A percentile compares a stretch with the other conserved stretches of the same genome.
Evolutionary conservation across 352 stramenopile genomes (phyloP).

Genomic region (Phytopythium sindhum): DNA sequence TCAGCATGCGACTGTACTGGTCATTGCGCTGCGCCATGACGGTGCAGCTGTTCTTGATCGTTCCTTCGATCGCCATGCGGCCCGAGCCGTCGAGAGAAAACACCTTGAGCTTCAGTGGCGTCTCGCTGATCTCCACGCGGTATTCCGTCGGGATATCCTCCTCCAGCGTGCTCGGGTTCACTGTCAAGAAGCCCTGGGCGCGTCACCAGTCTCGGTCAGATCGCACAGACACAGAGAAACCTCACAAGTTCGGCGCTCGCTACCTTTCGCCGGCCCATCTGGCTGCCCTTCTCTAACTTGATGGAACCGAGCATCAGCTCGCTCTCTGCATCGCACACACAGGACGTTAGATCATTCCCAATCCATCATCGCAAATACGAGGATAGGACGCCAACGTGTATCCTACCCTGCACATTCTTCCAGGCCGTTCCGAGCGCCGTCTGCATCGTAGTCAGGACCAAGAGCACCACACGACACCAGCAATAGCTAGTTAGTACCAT

Average conservation of each 20-base stretch:
- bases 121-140: constrained; percentile 73
- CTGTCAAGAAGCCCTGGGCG: constrained; percentile 61
- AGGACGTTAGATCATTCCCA: background rate
- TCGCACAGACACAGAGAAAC: background rate
- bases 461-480: background rate
- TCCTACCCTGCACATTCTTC: constrained; percentile 78
- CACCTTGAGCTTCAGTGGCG: constrained; percentile 77
- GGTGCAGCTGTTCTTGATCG: constrained; percentile 82
- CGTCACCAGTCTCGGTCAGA: background rate
- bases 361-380: too few species aligned
- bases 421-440: constrained; percentile 67
- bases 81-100: constrained; percentile 84
- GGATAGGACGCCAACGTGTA: background rate
- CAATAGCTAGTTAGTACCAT: background rate
- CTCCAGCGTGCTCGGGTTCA: constrained; percentile 73
- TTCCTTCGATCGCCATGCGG: constrained; percentile 85
- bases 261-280: constrained; percentile 73
- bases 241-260: background rate
- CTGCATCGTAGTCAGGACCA: constrained; percentile 18
- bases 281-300: constrained; percentile 76
- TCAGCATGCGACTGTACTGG: constrained; percentile 83
- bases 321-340: constrained; percentile 46
- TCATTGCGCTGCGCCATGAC: constrained; percentile 83
- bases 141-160: constrained; percentile 82
- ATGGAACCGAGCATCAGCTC: constrained; percentile 83